Conservation (phyloP, 352 stramenopile species). For the Pseudoperonospora humuli region DNA sequence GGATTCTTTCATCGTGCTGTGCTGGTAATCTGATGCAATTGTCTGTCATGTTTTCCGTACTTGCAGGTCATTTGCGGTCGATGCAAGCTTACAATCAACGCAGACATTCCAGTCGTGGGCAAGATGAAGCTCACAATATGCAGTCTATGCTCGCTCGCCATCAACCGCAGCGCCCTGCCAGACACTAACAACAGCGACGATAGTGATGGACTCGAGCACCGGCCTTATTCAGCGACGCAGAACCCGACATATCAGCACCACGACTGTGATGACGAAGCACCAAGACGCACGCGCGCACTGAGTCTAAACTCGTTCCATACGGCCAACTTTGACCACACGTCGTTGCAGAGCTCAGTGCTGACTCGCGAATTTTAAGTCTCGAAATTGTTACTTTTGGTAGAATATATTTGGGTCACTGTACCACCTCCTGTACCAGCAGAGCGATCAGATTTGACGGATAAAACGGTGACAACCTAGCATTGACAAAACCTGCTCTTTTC, state of each 20-base stretch:
- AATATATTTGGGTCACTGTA: too few species aligned
- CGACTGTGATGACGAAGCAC: constrained; percentile 22
- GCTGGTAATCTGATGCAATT: background rate
- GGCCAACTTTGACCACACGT: constrained; percentile 72
- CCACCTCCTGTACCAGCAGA: too few species aligned
- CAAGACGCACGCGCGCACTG: constrained; percentile 35
- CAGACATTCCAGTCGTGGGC: constrained; percentile 74
- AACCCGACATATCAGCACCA: constrained; percentile 23
- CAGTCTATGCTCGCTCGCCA: constrained; percentile 63
- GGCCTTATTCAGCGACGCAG: constrained; percentile 40
- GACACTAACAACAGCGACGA: constrained; percentile 39
- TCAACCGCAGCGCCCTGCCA: constrained; percentile 57
- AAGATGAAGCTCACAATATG: constrained; percentile 86
- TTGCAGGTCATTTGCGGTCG: constrained; percentile 54
- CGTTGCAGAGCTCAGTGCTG: constrained; percentile 34
- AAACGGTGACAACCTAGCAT: too few species aligned
- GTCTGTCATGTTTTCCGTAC: constrained; percentile 12
- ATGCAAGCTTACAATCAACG: constrained; percentile 68
- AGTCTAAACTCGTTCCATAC: constrained; percentile 79
- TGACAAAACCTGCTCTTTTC: too few species aligned
- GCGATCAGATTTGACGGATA: too few species aligned
- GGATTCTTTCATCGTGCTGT: background rate
- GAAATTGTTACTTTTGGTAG: too few species aligned
- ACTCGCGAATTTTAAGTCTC: constrained; percentile 33
- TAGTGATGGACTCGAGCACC: constrained; percentile 23